Evolutionary conservation across 140 eudicot genomes (phyloP), one percentile per base, ranked within the genome.

Genomic region (Oenanthe javanica): DNA sequence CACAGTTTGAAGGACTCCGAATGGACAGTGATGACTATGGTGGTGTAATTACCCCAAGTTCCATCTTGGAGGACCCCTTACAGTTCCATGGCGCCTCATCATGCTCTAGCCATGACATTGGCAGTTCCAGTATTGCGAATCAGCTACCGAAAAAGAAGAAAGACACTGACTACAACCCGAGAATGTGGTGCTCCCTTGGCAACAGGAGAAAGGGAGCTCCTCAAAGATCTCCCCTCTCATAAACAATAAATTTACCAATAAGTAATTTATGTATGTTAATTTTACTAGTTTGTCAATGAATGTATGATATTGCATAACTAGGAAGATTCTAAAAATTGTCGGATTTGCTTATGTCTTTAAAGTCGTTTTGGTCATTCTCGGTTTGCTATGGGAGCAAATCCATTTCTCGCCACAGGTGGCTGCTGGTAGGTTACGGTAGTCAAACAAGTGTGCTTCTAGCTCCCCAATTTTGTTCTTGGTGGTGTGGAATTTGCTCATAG

Each of bases 131-230:
- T 8, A 63, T 79, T 21, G 84, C 87, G 11, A 51, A 64, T 38
- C 83, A 81, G n/a, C 4, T 77, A 6, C 51, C 55, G 50, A 74
- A 70, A 45, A 87, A 76, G 84, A 87, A 84, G 83, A 87, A 82
- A 79, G 74, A 54, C 38, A 82, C 77, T 13, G 86, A 86, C 15
- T 88, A 86, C 79, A 80, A 89, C 71, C 89, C 91, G 3, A 89
- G 91, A 46, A 84, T 88, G 61, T 78, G 82, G 80, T 84, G 88
- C 76, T 88, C 97, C 15, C 86, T 88, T 43, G 82, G 88, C 52
- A 93, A 71, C 78, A 88, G 98, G 86, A 88, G 98, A 88, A 93
- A 93, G 86, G 92, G 97, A 18, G 93, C 97, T 18, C 98, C 98
- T 19, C 98, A 93, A 3, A 87, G 98, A 72, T 88, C 98, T 67